phyloP scores from a whole-genome alignment of 768 basidiomycete genomes.

The Pisolithus marmoratus region DNA sequence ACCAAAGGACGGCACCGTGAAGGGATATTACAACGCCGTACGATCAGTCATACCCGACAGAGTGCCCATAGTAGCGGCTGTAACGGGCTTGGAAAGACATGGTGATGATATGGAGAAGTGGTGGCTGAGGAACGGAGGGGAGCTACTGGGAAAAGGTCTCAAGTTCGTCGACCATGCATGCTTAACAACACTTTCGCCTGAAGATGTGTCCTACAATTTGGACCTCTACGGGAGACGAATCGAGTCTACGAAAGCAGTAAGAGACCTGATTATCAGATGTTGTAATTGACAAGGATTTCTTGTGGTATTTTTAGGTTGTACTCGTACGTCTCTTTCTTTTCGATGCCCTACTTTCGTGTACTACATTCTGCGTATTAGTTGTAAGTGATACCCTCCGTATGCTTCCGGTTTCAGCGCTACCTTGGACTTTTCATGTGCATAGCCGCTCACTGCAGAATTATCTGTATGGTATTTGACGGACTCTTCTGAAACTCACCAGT shows the following conservation, averaged over 20 bases:
- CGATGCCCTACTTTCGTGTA: background rate
- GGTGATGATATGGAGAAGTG: constrained; percentile 22
- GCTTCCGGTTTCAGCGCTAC: background rate
- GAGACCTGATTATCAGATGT: background rate
- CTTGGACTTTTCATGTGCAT: background rate
- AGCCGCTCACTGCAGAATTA: background rate
- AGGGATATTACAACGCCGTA: constrained; percentile 19
- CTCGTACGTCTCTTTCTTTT: background rate
- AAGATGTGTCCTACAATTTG: constrained; percentile 1
- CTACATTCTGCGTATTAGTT: background rate
- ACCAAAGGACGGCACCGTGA: constrained; percentile 25
- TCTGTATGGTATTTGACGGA: background rate
- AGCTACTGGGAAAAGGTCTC: constrained; percentile 29
- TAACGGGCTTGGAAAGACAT: constrained; percentile 34
- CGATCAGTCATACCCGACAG: constrained; percentile 25
- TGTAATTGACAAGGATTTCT: background rate
- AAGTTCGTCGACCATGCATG: constrained; percentile 34
- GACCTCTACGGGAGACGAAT: background rate
- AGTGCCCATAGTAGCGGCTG: constrained; percentile 34
- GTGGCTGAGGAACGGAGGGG: constrained; percentile 35
- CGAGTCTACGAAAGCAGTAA: background rate
- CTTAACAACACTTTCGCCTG: constrained; percentile 20
- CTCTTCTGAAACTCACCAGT: too few species aligned
- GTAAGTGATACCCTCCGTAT: constrained; percentile 1
- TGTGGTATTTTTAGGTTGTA: background rate